Conservation (phyloP, 2,329 filamentous ascomycete genomes). For the Pseudocercospora musae region DNA sequence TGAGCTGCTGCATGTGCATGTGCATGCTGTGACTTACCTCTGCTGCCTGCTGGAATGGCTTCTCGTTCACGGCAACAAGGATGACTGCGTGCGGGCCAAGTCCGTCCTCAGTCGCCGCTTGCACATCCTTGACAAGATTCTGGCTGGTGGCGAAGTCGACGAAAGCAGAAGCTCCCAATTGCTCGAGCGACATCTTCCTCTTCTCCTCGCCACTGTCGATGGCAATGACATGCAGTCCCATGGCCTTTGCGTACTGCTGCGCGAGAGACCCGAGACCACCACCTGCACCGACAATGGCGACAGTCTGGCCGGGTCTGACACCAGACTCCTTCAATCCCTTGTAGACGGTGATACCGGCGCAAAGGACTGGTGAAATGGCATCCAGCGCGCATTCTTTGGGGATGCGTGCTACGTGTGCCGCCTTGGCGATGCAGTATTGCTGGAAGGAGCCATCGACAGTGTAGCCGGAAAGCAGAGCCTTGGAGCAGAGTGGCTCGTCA, state of each 20-base stretch:
- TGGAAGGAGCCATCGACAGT: constrained; percentile 92
- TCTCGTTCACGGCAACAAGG: constrained; percentile 80
- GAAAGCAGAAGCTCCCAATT: constrained; percentile 68
- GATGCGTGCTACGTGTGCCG: constrained; percentile 77
- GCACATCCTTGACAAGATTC: constrained; percentile 80
- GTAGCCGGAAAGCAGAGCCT: constrained; percentile 78
- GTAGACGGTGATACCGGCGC: constrained; percentile 78
- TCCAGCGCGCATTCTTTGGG: constrained; percentile 74
- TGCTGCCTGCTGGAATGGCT: constrained; percentile 92
- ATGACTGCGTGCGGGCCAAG: constrained; percentile 84
- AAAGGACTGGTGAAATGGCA: constrained; percentile 74
- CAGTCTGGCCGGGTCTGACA: constrained; percentile 67
- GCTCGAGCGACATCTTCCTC: constrained; percentile 60
- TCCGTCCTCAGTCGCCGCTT: constrained; percentile 73
- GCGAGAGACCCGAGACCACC: constrained; percentile 78
- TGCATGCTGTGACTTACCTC: constrained; percentile 39
- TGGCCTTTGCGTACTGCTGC: constrained; percentile 84
- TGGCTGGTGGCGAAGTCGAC: constrained; percentile 76
- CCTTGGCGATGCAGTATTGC: constrained; percentile 85
- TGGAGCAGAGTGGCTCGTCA: constrained; percentile 81
- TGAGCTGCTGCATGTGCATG: no score
- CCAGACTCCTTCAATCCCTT: constrained; percentile 86
- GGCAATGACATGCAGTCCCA: constrained; percentile 77
- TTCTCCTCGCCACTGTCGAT: constrained; percentile 85
- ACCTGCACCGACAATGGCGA: constrained; percentile 83